Conservation (phyloP, 2,329 filamentous ascomycete genomes). For the Claviceps maximensis region DNA sequence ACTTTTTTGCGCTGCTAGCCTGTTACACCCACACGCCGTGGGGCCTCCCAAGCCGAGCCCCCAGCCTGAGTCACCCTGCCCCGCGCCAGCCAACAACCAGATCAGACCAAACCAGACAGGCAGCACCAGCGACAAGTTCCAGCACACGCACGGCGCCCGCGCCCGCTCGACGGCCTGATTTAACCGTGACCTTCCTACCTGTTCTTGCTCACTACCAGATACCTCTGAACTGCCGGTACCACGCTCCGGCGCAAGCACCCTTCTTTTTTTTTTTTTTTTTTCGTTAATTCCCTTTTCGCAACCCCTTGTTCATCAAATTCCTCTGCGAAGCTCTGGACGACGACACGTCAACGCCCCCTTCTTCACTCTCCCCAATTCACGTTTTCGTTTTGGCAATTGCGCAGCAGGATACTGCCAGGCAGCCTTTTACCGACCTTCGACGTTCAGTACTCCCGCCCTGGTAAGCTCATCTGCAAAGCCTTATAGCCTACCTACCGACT, state of each 20-base stretch:
- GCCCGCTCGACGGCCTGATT: background rate
- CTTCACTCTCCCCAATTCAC: background rate
- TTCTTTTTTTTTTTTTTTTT: background rate
- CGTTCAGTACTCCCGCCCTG: background rate
- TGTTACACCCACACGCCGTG: background rate
- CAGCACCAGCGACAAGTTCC: background rate
- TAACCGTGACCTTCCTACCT: background rate
- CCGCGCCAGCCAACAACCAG: background rate
- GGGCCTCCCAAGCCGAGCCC: background rate
- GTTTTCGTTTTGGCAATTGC: background rate
- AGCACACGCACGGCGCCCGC: background rate
- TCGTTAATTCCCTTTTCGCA: background rate
- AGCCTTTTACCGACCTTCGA: background rate
- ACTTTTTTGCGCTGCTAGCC: background rate
- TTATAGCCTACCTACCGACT: background rate
- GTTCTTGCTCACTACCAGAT: background rate
- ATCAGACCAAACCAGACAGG: too few species aligned
- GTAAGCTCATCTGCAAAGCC: background rate
- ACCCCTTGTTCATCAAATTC: background rate
- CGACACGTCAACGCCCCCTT: background rate
- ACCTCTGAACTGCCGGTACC: background rate
- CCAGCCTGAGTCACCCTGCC: slow-evolving; percentile 1
- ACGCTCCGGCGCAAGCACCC: background rate
- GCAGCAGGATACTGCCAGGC: background rate
- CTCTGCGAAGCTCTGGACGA: background rate